Evolutionary conservation across 169 alveolate genomes (phyloP), one percentile per base, ranked within the genome.

Genomic region (Neospora caninum): DNA sequence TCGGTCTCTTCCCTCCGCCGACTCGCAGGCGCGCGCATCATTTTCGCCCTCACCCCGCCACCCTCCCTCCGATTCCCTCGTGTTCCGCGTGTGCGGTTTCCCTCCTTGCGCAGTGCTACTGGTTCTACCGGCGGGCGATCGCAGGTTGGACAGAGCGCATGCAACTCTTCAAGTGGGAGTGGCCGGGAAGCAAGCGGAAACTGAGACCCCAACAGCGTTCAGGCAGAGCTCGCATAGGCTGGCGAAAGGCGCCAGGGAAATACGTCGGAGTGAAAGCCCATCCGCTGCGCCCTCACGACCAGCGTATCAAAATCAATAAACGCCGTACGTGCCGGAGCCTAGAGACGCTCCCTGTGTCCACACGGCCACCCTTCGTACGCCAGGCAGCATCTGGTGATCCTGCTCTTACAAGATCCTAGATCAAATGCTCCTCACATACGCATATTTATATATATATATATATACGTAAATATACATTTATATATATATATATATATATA

Each of bases 181-280:
- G 98, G 98, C 98, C 98, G 0, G 98, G 98, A 25, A 96, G 97
- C 88, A 96, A 97, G 39, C 96, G 95, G 82, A 97, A 97, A 91
- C 94, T 96, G 93, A 58, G 98, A 49, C 95, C 97, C 34, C 98
- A 97, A 92, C 95, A 95, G 82, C 94, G 97, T 80, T n/a, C 95
- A 31, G 98, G 98, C 25, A 96, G 95, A 88, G 97, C 98, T 27
- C 94, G 98, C 80, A 97, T 97, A 91, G 98, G 98, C 29, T 96
- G 98, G 98, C 97, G 97, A 70, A 97, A 97, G 96, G 97, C 98
- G 10, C 97, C 98, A 41, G 98, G 98, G 49, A 93, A 97, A 82
- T 97, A 97, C 93, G 86, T 96, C 58, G 98, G 98, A 22, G 98
- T 97, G 34, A 95, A 96, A 86, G 96, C 98, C 36, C 98, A 96